Conservation (phyloP, 345 rosid species). For the Noccaea bulbosa region DNA sequence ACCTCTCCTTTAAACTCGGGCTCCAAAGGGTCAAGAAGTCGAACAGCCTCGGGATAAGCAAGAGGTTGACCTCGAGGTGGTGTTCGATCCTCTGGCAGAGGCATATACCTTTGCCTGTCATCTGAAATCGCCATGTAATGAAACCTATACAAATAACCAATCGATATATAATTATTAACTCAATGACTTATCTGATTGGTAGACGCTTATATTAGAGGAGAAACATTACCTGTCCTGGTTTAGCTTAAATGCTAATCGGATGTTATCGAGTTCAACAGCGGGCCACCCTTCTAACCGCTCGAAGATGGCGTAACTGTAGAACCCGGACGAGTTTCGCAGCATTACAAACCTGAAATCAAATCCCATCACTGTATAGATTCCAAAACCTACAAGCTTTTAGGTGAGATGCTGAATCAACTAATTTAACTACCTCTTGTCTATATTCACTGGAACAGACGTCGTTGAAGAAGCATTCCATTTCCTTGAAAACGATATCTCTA, state of each 20-base stretch:
- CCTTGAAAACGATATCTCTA: conserved; percentile 69
- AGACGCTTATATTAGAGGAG: background rate
- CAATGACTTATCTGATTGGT: conserved; percentile 1
- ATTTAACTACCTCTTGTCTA: conserved; percentile 61
- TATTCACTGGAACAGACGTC: conserved; percentile 58
- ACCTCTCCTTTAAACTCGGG: conserved; percentile 87
- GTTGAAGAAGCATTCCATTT: conserved; percentile 54
- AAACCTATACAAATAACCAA: conserved; percentile 54
- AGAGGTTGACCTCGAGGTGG: conserved; percentile 62
- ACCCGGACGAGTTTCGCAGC: conserved; percentile 77
- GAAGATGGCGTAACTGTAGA: conserved; percentile 76
- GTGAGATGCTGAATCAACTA: background rate
- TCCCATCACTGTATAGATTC: background rate
- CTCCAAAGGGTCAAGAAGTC: conserved; percentile 71
- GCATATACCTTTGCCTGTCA: conserved; percentile 83
- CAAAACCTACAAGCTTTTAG: background rate
- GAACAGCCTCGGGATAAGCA: conserved; percentile 85
- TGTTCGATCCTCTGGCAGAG: conserved; percentile 80
- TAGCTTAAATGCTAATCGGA: conserved; percentile 79
- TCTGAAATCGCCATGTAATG: conserved; percentile 83
- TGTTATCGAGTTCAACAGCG: conserved; percentile 72
- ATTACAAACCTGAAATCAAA: conserved; percentile 61
- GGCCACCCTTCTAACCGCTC: conserved; percentile 84
- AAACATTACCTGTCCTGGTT: conserved; percentile 64
- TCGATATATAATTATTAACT: background rate